Conservation (phyloP, 257 asterid genomes). For the Solanum verrucosum region DNA sequence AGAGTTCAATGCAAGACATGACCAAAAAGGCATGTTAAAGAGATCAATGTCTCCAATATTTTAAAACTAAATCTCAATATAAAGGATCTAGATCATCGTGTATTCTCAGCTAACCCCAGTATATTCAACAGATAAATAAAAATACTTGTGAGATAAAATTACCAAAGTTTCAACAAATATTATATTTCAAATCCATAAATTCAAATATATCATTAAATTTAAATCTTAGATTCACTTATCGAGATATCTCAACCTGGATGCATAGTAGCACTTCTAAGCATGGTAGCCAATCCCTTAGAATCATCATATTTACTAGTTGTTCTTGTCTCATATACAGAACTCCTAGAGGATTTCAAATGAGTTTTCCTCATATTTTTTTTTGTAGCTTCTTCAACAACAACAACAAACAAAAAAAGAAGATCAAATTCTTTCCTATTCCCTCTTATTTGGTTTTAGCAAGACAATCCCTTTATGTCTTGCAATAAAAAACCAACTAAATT, state of each 20-base stretch:
- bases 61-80: not conserved
- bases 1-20: not conserved
- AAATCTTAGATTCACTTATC: not conserved
- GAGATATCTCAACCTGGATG: constrained; percentile 34
- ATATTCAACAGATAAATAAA: not conserved
- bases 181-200: not conserved
- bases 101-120: not conserved
- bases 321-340: constrained; percentile 34
- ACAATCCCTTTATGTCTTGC: not conserved
- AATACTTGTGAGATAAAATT: not conserved
- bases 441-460: not conserved
- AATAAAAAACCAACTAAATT: not conserved
- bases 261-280: constrained; percentile 56
- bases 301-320: constrained; percentile 27
- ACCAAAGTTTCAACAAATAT: not conserved
- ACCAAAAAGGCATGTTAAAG: not conserved
- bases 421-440: constrained; percentile 29
- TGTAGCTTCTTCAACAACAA: not conserved
- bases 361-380: constrained; percentile 38
- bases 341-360: constrained; percentile 45
- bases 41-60: not conserved
- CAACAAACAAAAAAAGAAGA: constrained; percentile 14
- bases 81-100: not conserved
- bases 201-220: not conserved
- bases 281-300: constrained; percentile 25